Evolutionary conservation across 2,329 filamentous ascomycete species (phyloP).

Genomic region (Scytalidium lignicola): DNA sequence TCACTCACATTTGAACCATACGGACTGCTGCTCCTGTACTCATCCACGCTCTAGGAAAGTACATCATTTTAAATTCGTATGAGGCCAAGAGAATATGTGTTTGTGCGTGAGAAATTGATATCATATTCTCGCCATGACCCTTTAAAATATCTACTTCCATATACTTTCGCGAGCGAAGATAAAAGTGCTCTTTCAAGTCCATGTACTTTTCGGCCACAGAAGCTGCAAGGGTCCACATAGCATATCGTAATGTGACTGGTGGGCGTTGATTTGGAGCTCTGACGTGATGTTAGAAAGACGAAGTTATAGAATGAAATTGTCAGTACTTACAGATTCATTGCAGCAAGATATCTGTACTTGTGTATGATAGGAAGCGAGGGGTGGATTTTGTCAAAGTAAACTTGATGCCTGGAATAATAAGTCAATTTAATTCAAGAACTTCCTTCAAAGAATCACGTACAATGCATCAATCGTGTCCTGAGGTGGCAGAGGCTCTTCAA

Average conservation of each 20-base stretch:
- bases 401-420: conserved; percentile 55
- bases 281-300: conserved; percentile 8
- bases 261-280: conserved; percentile 79
- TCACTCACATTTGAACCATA: conserved; percentile 70
- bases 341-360: conserved; percentile 77
- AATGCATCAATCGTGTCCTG: conserved; percentile 76
- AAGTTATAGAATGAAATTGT: conserved; percentile 6
- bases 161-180: conserved; percentile 84
- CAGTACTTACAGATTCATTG: conserved; percentile 67
- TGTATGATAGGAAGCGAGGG: conserved; percentile 85
- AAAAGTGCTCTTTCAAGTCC: conserved; percentile 80
- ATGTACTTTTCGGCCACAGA: conserved; percentile 77
- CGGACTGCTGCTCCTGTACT: conserved; percentile 79
- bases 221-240: conserved; percentile 93
- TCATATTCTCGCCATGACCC: conserved; percentile 83
- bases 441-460: conserved; percentile 38
- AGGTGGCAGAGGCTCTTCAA: conserved; percentile 63
- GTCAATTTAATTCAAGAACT: conserved; percentile 13
- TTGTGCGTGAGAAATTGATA: conserved; percentile 82
- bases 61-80: conserved; percentile 98
- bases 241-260: conserved; percentile 83
- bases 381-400: conserved; percentile 90
- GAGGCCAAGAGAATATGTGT: conserved; percentile 72
- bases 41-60: conserved; percentile 93
- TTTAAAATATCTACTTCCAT: conserved; percentile 85